These are phyloP conservation scores for Fusarium lyarnte DNA, from an alignment of 2,329 filamentous ascomycete genomes.

Conservation along the genomic window DNA sequence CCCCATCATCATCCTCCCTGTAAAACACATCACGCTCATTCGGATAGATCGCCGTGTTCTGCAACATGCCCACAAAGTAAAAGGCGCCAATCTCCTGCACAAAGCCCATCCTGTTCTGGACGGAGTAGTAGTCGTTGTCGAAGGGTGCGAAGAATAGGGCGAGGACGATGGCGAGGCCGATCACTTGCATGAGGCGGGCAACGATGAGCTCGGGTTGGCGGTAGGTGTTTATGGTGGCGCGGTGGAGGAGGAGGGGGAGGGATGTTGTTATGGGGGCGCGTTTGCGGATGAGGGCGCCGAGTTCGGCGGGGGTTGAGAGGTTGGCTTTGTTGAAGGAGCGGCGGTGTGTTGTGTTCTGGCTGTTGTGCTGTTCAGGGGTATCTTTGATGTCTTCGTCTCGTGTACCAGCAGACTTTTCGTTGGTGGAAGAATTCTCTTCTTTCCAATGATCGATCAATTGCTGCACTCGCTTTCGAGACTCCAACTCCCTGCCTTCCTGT, in stretches of 20 bases:
- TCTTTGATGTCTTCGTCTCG: constrained; percentile 42
- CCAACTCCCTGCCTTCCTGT: constrained; percentile 67
- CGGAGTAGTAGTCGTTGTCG: constrained; percentile 72
- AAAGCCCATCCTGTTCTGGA: constrained; percentile 79
- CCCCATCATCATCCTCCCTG: constrained; percentile 77
- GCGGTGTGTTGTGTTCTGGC: constrained; percentile 42
- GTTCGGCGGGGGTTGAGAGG: constrained; percentile 74
- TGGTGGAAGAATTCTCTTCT: constrained; percentile 13
- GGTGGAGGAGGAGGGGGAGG: constrained; percentile 73
- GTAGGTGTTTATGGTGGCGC: constrained; percentile 74
- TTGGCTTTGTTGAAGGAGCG: constrained; percentile 55
- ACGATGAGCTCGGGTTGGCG: constrained; percentile 72
- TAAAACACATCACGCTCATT: constrained; percentile 80
- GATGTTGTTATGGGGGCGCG: constrained; percentile 69
- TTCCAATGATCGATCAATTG: constrained; percentile 69
- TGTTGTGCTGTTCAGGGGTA: background rate
- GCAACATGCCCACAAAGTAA: constrained; percentile 81
- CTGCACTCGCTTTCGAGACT: constrained; percentile 70
- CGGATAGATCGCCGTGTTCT: constrained; percentile 80
- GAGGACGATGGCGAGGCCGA: constrained; percentile 70
- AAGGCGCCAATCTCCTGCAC: constrained; percentile 76
- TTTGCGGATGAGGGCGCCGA: constrained; percentile 73
- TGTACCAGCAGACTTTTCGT: constrained; percentile 41
- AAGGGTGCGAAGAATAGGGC: constrained; percentile 77
- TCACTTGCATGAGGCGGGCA: constrained; percentile 73